Base-by-base conservation (phyloP, 257 asterid species). In the Solanum pennellii region DNA sequence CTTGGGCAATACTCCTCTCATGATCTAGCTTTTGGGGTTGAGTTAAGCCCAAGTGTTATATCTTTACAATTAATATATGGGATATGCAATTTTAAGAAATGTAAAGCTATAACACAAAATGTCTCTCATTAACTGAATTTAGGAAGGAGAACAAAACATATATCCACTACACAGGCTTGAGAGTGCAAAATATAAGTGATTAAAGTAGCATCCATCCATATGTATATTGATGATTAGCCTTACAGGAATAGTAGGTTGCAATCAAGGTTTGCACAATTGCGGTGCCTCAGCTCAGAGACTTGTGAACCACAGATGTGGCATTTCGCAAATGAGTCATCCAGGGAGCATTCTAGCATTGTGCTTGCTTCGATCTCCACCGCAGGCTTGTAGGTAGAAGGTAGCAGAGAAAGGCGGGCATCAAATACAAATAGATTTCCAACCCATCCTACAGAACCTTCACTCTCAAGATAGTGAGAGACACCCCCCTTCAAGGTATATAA, bases 221-320 rank as follows among this genome's bases (percentile, higher is more conserved):
- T 74, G 35, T 79, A 18, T 29, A 47, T 39, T 69, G 45, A 83
- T 62, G 72, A 49, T 31, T 68, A 47, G 33, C 92, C 99, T 96
- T 92, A 96, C 98, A 96, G 93, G 93, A 94, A 96, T 91, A 96
- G 99, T 39, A 94, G 93, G 94, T 96, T 96, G 94, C 99, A 96
- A 77, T 96, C 98, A 7, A 96, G 93, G 91, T 95, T 96, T 86
- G 98, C 99, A 86, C 99, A 96, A 84, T 95, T 96, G 56, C 98
- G 98, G 83, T 96, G 98, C 92, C 95, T 96, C 92, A 95, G 72
- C 89, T 94, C 97, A 13, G 94, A 92, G 37, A 96, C 93, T 86
- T 90, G 92, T 20, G 95, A 93, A 83, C 89, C 89, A 88, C 99
- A 96, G 86, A 90, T 86, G 91, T 91, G 93, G 91, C 99, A 96